These are phyloP conservation scores for Barbatosphaeria neglecta DNA, from an alignment of 495 filamentous ascomycete species.

Conservation along the genomic window DNA sequence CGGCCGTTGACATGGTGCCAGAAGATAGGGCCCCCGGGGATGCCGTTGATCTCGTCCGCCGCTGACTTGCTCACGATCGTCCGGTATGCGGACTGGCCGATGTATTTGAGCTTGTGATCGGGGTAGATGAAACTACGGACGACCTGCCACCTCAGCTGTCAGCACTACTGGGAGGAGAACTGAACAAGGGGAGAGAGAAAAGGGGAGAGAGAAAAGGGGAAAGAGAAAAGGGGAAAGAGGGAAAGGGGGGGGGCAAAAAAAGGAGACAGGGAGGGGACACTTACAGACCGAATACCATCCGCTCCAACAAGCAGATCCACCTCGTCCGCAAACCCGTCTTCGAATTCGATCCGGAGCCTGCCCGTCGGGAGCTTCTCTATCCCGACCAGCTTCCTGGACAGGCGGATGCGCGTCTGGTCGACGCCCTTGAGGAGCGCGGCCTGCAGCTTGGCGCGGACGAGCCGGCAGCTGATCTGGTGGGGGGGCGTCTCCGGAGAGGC, in stretches of 20 bases:
- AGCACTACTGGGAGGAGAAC: too few relatives aligned
- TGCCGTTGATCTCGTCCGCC: conserved; percentile 8
- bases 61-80: conserved; percentile 9
- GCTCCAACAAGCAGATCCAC: conserved; percentile 17
- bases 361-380: background rate
- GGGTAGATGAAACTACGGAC: conserved; percentile 15
- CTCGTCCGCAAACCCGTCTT: conserved; percentile 10
- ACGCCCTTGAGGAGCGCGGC: conserved; percentile 11
- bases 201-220: too few relatives aligned
- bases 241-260: too few relatives aligned
- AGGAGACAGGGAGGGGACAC: background rate
- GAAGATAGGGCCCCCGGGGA: conserved; percentile 13
- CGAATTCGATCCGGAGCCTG: conserved; percentile 8
- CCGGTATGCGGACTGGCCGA: conserved; percentile 13
- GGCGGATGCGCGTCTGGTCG: conserved; percentile 5
- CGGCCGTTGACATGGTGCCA: conserved; percentile 12
- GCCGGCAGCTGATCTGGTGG: conserved; percentile 8
- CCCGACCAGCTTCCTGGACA: conserved; percentile 5
- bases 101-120: conserved; percentile 11
- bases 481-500: conserved; percentile 2
- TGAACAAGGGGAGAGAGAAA: too few relatives aligned
- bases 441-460: conserved; percentile 14
- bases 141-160: too few relatives aligned
- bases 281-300: conserved; percentile 16
- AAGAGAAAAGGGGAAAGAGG: too few relatives aligned